Evolutionary conservation across 805 yeast species (phyloP).

Genomic region (Lipomyces yamanashiensis): DNA sequence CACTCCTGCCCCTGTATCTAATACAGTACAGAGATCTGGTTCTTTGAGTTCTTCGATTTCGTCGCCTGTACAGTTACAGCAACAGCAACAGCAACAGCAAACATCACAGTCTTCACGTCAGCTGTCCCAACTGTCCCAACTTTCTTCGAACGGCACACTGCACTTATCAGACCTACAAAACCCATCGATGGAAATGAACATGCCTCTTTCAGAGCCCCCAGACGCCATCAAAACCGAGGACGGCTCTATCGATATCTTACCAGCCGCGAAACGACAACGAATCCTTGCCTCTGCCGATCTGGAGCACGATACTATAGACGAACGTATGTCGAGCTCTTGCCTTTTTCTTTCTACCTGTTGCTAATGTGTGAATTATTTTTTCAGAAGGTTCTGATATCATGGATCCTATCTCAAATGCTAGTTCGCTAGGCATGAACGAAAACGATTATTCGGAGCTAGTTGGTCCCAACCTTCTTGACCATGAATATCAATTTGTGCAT

Average conservation of each 20-base stretch:
- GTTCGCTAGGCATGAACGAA: conserved; percentile 40
- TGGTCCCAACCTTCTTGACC: conserved; percentile 36
- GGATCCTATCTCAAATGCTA: conserved; percentile 33
- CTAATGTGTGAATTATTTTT: not conserved
- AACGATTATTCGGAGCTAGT: conserved; percentile 38
- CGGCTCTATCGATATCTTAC: not conserved
- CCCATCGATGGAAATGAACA: not conserved
- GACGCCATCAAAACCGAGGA: not conserved
- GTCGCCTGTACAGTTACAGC: not conserved
- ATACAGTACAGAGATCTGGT: not conserved
- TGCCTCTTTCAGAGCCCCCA: not conserved
- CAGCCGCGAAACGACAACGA: conserved; percentile 14
- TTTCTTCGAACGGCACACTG: not conserved
- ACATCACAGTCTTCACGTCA: not conserved
- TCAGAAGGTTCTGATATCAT: conserved; percentile 23
- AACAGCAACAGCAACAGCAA: conserved; percentile 8
- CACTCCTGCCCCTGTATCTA: not conserved
- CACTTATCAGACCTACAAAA: not conserved
- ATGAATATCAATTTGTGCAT: conserved; percentile 35
- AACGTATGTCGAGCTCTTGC: conserved; percentile 10
- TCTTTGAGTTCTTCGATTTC: not conserved
- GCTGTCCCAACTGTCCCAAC: not conserved
- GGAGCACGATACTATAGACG: conserved; percentile 17
- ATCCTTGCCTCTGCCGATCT: not conserved
- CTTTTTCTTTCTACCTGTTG: not conserved